Base-by-base conservation (phyloP, 75 land plant species). In the Cryptomeria japonica region DNA sequence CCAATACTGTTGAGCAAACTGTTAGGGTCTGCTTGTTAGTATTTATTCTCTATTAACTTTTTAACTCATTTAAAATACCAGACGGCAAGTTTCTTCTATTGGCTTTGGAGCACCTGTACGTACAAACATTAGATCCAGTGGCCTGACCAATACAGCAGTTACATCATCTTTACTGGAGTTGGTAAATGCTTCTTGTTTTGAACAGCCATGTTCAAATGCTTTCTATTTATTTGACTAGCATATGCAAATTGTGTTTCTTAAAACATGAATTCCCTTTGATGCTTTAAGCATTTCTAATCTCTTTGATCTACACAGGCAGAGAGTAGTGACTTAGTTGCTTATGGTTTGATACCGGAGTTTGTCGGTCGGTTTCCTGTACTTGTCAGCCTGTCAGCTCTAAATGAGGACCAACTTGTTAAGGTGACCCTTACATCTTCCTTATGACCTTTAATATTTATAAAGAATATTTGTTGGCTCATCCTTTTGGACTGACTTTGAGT, bases 41-140 rank as follows among this genome's bases (percentile, higher is more conserved):
- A 18, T 58, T 51, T 31, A 12, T 34, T 36, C 18, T 73, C 28
- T 88, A 68, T 68, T 53, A 22, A 38, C 37, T 84, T 56, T 64
- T 32, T 51, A 55, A 83, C 61, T 34, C 31, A 11, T 86, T 75
- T 87, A 83, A 28, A 46, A 44, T 86, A 76, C 28, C 92, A 96
- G 97, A 88, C 93, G 95, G 9, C 97, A 96, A 37, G 95, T 94
- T 87, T 94, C 97, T 41, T 96, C 97, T 15, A 96, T 96, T 78
- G 97, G 97, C 12, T 95, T 96, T 91, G 97, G 97, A 86, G 97
- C 97, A 87, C 97, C 97, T 87, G 95, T 96, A 5, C 96, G 97
- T 84, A 93, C 97, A 56, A 96, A 94, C 82, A 96, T 96, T 93
- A 95, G 97, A 84, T 87, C 91, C 28, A 79, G 92, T 84, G 89